Evolutionary conservation across 306 rosid genomes (phyloP), one percentile per base, ranked within the genome.

Genomic region (Vachellia pachyceras): DNA sequence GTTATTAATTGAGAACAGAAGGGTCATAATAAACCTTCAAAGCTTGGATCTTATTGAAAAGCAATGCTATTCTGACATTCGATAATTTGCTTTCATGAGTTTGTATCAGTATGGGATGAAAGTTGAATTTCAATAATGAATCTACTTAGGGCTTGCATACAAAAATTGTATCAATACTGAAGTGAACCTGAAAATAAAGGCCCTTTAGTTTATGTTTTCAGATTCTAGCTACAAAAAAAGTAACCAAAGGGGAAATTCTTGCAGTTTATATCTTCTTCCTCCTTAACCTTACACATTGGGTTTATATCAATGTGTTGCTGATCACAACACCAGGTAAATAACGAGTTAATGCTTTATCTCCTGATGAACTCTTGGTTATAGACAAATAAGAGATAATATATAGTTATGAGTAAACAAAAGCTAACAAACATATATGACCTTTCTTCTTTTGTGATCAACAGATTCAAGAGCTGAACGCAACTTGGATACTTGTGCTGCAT

Each of bases 381-480:
- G 13, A 39, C 25, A 69, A 46, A 49, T 7, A 41, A 50, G 6
- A 15, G 47, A 39, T 57, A 33, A 46, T 68, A 22, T 3, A 64
- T 52, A 55, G n/a, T 77, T 37, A 72, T 22, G 57, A 23, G 76
- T 50, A 69, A 36, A 55, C 18, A 64, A 61, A 64, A 22, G 50
- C 20, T 42, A 57, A 44, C 9, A 63, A 80, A 85, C 79, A 69
- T 12, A 64, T 41, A 85, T 25, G 77, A 93, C 97, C 97, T 85
- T 91, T 86, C 93, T 88, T 87, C 97, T 90, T 87, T 93, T 93
- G 85, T 84, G 97, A 87, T 91, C 93, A 81, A 93, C 97, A 40
- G 97, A 91, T 86, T 93, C 97, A 23, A 93, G 93, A 77, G 97
- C 97, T 64, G 97, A 93, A 50, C 94, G 91, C 89, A 91, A 67